phyloP scores from a whole-genome alignment of 2,329 filamentous ascomycete genomes.

The Aspergillus melleus region DNA sequence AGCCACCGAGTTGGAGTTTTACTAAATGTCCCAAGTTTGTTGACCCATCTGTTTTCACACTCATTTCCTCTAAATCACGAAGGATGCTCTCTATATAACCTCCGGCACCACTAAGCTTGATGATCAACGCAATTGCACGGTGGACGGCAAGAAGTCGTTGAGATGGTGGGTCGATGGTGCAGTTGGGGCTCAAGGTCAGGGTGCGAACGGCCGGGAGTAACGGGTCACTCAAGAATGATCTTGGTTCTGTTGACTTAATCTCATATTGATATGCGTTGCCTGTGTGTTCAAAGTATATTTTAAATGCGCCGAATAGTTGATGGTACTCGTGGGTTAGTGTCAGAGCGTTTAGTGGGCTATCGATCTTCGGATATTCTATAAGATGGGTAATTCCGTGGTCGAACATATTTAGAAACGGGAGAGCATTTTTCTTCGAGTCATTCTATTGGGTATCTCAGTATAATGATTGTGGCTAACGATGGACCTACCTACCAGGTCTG shows the following conservation, averaged over 20 bases:
- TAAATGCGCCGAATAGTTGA: slow-evolving; percentile 18
- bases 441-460: background rate
- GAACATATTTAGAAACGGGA: slow-evolving; percentile 22
- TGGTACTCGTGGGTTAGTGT: slow-evolving; percentile 19
- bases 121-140: slow-evolving; percentile 27
- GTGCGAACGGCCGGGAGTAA: slow-evolving; percentile 21
- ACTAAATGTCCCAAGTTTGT: slow-evolving; percentile 8
- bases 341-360: slow-evolving; percentile 21
- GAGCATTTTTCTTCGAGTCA: slow-evolving; percentile 17
- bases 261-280: slow-evolving; percentile 16
- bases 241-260: slow-evolving; percentile 18
- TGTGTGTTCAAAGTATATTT: slow-evolving; percentile 22
- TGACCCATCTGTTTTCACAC: slow-evolving; percentile 12
- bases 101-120: slow-evolving; percentile 24
- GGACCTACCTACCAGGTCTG: slow-evolving; percentile 13
- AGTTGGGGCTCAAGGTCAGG: slow-evolving; percentile 26
- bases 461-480: background rate
- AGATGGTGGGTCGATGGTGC: slow-evolving; percentile 35
- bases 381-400: slow-evolving; percentile 16
- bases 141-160: slow-evolving; percentile 28
- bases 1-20: background rate
- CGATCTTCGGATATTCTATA: slow-evolving; percentile 19
- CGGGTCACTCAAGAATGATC: slow-evolving; percentile 17
- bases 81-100: slow-evolving; percentile 26
- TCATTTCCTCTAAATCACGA: slow-evolving; percentile 24